These are phyloP conservation scores for Chaetomium strumarium DNA, from an alignment of 2,329 filamentous ascomycete genomes.

Conservation along the genomic window DNA sequence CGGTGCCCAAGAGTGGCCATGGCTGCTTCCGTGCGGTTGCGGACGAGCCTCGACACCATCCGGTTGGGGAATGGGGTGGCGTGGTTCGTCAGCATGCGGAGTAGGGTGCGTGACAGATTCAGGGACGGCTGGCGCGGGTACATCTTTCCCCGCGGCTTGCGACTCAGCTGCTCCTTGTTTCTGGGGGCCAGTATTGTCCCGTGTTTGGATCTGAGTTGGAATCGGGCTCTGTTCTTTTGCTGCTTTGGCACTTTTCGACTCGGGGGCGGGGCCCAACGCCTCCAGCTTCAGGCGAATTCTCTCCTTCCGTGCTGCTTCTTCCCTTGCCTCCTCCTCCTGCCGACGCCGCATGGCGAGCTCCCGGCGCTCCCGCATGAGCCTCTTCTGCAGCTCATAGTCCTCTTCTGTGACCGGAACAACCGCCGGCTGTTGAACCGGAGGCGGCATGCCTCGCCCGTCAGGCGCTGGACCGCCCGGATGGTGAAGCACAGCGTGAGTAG, in stretches of 20 bases:
- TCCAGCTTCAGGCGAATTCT: slow-evolving; percentile 68
- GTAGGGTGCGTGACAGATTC: slow-evolving; percentile 14
- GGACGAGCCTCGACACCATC: slow-evolving; percentile 17
- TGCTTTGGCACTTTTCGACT: slow-evolving; percentile 50
- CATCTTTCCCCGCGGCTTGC: slow-evolving; percentile 22
- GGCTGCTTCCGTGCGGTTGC: slow-evolving; percentile 13
- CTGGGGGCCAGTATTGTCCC: slow-evolving; percentile 10
- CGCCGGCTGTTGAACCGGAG: slow-evolving; percentile 27
- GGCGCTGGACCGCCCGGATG: slow-evolving; percentile 18
- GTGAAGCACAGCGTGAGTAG: slow-evolving; percentile 37
- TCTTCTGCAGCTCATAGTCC: slow-evolving; percentile 32
- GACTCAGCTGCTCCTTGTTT: slow-evolving; percentile 12
- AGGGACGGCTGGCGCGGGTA: not conserved
- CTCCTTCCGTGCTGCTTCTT: slow-evolving; percentile 65
- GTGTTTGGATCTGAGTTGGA: slow-evolving; percentile 25
- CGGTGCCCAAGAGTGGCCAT: slow-evolving; percentile 21
- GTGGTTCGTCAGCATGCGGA: slow-evolving; percentile 17
- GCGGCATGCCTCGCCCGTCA: slow-evolving; percentile 13
- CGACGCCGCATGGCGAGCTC: slow-evolving; percentile 64
- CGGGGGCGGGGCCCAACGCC: slow-evolving; percentile 59
- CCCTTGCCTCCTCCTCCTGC: slow-evolving; percentile 62
- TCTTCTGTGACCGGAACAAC: slow-evolving; percentile 23
- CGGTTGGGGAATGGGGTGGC: slow-evolving; percentile 7
- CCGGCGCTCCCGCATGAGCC: slow-evolving; percentile 65
- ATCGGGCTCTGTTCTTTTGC: slow-evolving; percentile 41